Conservation (phyloP, 2,329 filamentous ascomycete species). For the Curvularia verruculosa region DNA sequence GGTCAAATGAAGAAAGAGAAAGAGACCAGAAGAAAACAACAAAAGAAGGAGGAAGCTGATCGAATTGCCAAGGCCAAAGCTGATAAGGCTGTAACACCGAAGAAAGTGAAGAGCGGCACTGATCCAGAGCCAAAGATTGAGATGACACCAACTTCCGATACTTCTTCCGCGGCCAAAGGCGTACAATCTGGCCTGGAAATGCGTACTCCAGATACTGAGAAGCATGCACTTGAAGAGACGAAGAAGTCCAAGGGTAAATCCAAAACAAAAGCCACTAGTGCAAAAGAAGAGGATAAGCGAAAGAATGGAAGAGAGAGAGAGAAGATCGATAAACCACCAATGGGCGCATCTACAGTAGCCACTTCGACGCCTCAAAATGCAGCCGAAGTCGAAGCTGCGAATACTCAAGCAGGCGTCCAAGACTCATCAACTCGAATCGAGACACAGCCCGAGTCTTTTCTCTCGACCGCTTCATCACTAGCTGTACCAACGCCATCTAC, state of each 20-base stretch:
- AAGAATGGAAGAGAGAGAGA: neutral
- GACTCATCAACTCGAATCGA: conserved; percentile 2
- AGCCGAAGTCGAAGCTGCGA: conserved; percentile 8
- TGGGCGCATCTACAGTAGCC: conserved; percentile 16
- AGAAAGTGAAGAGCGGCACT: conserved; percentile 3
- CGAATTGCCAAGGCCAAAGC: conserved; percentile 13
- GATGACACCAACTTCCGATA: neutral
- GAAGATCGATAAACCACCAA: conserved; percentile 17
- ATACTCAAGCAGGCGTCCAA: neutral
- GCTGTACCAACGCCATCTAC: neutral
- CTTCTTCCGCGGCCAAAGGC: neutral
- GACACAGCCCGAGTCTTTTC: conserved; percentile 10
- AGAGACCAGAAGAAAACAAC: conserved; percentile 47
- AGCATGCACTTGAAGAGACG: neutral
- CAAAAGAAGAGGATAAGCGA: neutral
- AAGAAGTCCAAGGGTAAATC: conserved; percentile 10
- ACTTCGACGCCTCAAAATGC: conserved; percentile 25
- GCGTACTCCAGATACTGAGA: neutral
- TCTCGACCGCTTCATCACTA: neutral
- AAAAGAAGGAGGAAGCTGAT: conserved; percentile 31
- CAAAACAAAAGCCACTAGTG: neutral
- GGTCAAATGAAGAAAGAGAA: conserved; percentile 42
- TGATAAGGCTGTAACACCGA: conserved; percentile 11
- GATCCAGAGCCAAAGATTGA: conserved; percentile 6
- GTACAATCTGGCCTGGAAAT: neutral